These are phyloP conservation scores for Wickerhamiella domercqiae DNA, from an alignment of 805 yeast genomes.

Conservation along the genomic window DNA sequence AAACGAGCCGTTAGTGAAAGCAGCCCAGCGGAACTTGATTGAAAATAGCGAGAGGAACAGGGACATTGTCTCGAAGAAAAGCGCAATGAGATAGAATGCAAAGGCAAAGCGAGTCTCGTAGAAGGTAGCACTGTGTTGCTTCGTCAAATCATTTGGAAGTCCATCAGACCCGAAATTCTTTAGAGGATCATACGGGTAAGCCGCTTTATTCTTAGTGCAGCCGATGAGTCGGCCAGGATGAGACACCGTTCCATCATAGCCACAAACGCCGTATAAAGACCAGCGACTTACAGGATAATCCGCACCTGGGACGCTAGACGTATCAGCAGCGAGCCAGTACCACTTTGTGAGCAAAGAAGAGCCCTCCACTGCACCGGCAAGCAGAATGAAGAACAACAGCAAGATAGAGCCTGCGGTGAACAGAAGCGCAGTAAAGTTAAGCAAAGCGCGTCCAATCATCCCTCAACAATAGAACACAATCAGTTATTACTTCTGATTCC, in stretches of 20 bases:
- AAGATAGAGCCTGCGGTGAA: conserved; percentile 33
- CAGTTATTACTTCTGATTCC: too few species aligned
- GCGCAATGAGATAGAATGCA: conserved; percentile 45
- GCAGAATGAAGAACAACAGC: conserved; percentile 44
- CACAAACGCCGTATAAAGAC: conserved; percentile 63
- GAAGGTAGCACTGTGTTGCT: conserved; percentile 38
- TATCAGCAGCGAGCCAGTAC: conserved; percentile 71
- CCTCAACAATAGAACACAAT: background rate
- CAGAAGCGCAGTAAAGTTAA: conserved; percentile 19
- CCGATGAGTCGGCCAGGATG: conserved; percentile 30
- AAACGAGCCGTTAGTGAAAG: conserved; percentile 17
- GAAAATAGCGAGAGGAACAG: conserved; percentile 25
- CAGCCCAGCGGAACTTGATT: conserved; percentile 16
- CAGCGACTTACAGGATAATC: conserved; percentile 44
- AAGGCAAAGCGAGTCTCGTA: conserved; percentile 55
- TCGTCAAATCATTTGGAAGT: conserved; percentile 40
- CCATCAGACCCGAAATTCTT: conserved; percentile 44
- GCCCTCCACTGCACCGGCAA: conserved; percentile 43
- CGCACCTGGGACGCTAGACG: conserved; percentile 32
- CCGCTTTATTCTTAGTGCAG: conserved; percentile 49
- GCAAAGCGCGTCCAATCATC: background rate
- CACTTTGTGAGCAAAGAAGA: conserved; percentile 46
- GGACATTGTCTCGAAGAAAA: conserved; percentile 38
- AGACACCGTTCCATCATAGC: conserved; percentile 32
- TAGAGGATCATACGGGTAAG: conserved; percentile 72